phyloP scores from a whole-genome alignment of 1,139 yeast species.

The Pichia sp. region DNA sequence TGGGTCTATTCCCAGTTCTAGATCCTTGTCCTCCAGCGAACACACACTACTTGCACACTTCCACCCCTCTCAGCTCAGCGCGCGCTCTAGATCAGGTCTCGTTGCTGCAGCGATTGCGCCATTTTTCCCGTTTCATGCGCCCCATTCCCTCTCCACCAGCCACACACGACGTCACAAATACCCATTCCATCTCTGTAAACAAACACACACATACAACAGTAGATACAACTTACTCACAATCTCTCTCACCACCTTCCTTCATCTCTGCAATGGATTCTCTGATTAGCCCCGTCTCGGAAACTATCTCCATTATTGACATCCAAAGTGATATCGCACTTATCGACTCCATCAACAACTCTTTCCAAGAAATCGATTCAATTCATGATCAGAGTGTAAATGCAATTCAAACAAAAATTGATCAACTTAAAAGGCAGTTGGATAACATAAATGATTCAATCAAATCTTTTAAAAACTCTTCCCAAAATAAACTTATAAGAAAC shows the following conservation, averaged over 20 bases:
- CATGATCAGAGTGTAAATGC: constrained; percentile 16
- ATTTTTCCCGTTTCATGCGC: no score
- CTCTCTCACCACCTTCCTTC: no score
- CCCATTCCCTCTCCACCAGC: no score
- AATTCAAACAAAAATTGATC: constrained; percentile 6
- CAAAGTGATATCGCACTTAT: constrained; percentile 47
- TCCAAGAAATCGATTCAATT: constrained; percentile 29
- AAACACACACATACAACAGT: no score
- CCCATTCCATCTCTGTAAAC: no score
- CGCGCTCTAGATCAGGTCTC: no score
- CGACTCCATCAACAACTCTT: constrained; percentile 39
- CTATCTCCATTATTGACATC: constrained; percentile 41
- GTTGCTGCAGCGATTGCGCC: no score
- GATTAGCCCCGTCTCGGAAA: constrained; percentile 20
- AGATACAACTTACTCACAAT: background rate
- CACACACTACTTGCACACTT: background rate
- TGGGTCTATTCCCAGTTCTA: no score
- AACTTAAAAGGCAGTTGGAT: constrained; percentile 17
- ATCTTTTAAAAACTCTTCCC: constrained; percentile 18
- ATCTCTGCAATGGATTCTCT: constrained; percentile 20
- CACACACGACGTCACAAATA: no score
- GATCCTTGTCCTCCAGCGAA: background rate
- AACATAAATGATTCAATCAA: constrained; percentile 17
- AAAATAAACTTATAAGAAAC: constrained; percentile 21
- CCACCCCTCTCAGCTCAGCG: background rate